Conservation (phyloP, 2,329 filamentous ascomycete species). For the Corniculantispora saksenae region DNA sequence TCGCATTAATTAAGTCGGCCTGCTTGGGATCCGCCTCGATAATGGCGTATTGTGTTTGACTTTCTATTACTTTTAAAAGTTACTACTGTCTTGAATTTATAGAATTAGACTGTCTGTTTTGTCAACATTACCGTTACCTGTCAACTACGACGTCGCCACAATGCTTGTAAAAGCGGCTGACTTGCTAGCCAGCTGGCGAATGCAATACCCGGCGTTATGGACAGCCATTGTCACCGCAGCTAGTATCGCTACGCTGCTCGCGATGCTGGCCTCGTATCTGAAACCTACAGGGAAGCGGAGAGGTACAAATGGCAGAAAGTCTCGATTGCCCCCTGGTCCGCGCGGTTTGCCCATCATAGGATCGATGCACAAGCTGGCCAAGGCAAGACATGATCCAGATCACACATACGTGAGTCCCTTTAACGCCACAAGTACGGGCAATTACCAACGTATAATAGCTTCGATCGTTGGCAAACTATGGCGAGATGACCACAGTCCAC, state of each 20-base stretch:
- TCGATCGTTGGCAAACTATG: conserved; percentile 22
- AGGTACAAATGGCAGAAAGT: not conserved
- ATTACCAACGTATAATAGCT: not conserved
- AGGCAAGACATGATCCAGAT: not conserved
- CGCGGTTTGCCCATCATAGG: not conserved
- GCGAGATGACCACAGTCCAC: conserved; percentile 31
- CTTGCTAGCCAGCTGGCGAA: not conserved
- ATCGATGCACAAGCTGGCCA: not conserved
- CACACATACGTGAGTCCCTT: not conserved
- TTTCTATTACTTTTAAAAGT: too few species aligned
- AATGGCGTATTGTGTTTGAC: too few species aligned
- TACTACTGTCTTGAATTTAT: too few species aligned
- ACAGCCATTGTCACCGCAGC: not conserved
- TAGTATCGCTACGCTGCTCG: not conserved
- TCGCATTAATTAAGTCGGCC: too few species aligned
- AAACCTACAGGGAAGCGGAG: not conserved
- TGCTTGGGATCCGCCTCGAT: too few species aligned
- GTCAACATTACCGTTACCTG: not conserved
- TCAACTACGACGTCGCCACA: not conserved
- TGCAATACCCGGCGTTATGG: not conserved
- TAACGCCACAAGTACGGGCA: not conserved
- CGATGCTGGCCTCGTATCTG: not conserved
- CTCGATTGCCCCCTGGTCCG: not conserved
- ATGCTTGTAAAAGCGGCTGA: not conserved
- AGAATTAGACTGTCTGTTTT: too few species aligned